Percentiles rank a stretch among this genome's conserved stretches.
These are phyloP conservation scores for Aaosphaeria pasadenensis DNA, from an alignment of 2,329 filamentous ascomycete species.

Conservation along the genomic window DNA sequence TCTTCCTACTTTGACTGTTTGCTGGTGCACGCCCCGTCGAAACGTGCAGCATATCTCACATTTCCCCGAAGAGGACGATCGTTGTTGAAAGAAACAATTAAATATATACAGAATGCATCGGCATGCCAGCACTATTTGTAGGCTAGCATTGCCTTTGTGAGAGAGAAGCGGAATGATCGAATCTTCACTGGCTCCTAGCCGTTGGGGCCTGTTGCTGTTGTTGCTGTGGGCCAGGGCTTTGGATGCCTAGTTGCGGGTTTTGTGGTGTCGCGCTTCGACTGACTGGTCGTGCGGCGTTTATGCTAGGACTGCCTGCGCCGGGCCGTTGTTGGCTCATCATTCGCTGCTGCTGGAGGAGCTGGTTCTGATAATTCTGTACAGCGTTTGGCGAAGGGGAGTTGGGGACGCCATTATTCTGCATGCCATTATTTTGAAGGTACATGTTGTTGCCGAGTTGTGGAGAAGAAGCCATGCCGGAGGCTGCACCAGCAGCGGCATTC, in stretches of 20 bases:
- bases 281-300: slow-evolving; percentile 24
- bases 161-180: no score
- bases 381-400: slow-evolving; percentile 28
- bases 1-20: no score
- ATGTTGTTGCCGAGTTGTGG: slow-evolving; percentile 33
- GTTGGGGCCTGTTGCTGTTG: slow-evolving; percentile 15
- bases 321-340: slow-evolving; percentile 34
- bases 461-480: slow-evolving; percentile 24
- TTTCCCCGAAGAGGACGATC: no score
- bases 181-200: slow-evolving; percentile 3
- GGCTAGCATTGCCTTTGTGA: no score
- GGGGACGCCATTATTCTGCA: slow-evolving; percentile 14
- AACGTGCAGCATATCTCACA: no score
- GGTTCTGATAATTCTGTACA: slow-evolving; percentile 35
- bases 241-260: slow-evolving; percentile 25
- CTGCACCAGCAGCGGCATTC: slow-evolving; percentile 32
- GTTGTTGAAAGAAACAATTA: no score
- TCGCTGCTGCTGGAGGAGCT: slow-evolving; percentile 37
- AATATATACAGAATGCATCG: no score
- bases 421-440: slow-evolving; percentile 28
- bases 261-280: slow-evolving; percentile 40
- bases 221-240: slow-evolving; percentile 32
- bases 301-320: slow-evolving; percentile 28
- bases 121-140: no score
- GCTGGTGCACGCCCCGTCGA: no score